Base-by-base conservation (phyloP, 176 grass and related monocot genomes). In the Miscanthus lutarioriparius region DNA sequence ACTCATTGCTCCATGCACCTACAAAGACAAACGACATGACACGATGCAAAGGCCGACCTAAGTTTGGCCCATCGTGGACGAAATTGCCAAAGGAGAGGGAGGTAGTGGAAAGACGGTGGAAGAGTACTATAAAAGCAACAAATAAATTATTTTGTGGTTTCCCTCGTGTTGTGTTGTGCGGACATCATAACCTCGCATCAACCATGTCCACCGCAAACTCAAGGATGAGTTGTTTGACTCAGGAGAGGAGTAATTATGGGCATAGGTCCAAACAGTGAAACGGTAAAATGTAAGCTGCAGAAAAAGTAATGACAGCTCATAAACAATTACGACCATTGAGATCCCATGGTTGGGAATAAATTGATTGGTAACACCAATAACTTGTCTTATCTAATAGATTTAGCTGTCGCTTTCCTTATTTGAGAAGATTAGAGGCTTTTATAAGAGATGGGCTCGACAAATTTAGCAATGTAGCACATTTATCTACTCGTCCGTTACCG, bases 371-470 rank as follows among this genome's bases (percentile, higher is more conserved):
- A 15, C 28, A 6, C 48, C 30, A 26, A 6, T 40, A 44, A 10
- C 39, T 33, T 48, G 7, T 6, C 7, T 28, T 43, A 64, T 19
- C 8, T 6, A 64, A 64, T 41, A 58, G 26, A 80, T 35, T 23
- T 23, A 48, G 1, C 20, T 44, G 17, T 33, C 4, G 5, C 11
- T 13, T 44, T 79, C 22, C 22, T 63, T 78, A 13, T 64, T 63
- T 48, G 35, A 80, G 27, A 80, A 80, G 10, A 80, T 67, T 67
- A 67, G 10, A 80, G 40, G 8, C 27, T 63, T 48, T 11, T n/a
- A 35, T 28, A 1, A 30, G 20, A 38, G 30, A 15, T 23, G 32
- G 6, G 6, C 0, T 39, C 0, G 20, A 77, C 8, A 59, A 15
- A 35, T 77, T 59, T 77, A 59, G 32, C 6, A 23, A 22, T 59